Evolutionary conservation across 371 early-diverging fungal species (phyloP), one percentile per base, ranked within the genome.

Genomic region (Cokeromyces recurvatus): DNA sequence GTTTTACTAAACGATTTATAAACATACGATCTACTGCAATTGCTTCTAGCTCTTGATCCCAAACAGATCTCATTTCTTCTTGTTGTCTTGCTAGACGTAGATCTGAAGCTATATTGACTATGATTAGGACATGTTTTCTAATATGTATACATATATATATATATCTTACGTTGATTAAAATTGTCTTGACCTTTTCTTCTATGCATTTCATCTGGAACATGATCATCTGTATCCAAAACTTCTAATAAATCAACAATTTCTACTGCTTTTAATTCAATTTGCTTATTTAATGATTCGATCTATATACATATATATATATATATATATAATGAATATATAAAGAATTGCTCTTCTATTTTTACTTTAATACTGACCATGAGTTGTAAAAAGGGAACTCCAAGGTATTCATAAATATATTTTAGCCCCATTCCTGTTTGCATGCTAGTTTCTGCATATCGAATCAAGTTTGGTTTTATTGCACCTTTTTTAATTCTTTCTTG

Each of bases 331-430:
- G n/a, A n/a, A n/a, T n/a, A n/a, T n/a, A n/a, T n/a, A n/a, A n/a
- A n/a, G n/a, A n/a, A n/a, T n/a, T n/a, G n/a, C n/a, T n/a, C n/a
- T n/a, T 11, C 29, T 29, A 5, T 11, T 11, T 5, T 29, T 29
- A 29, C 29, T 8, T 29, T 11, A 8, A 27, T 39, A 21, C 14
- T 46, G 22, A 46, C 83, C 79, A 79, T 65, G 3, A 81, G 62
- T 34, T 80, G 78, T 31, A 84, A 46, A 31, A 82, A 84, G 15
- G 82, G 82, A 17, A 84, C 74, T 9, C 81, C 82, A 8, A 84
- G 64, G 38, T 77, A 79, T 6, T 77, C 74, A 47, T 82, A 75
- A 20, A 84, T 77, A 37, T 77, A 82, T 38, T 78, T 71, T 17
- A 84, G 50, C 4, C 84, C 84, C n/a, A 75, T 48, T 4, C 84